Percentiles rank a stretch among this genome's conserved stretches.
These are phyloP conservation scores for Crepidotus variabilis DNA, from an alignment of 768 basidiomycete species.

Conservation along the genomic window DNA sequence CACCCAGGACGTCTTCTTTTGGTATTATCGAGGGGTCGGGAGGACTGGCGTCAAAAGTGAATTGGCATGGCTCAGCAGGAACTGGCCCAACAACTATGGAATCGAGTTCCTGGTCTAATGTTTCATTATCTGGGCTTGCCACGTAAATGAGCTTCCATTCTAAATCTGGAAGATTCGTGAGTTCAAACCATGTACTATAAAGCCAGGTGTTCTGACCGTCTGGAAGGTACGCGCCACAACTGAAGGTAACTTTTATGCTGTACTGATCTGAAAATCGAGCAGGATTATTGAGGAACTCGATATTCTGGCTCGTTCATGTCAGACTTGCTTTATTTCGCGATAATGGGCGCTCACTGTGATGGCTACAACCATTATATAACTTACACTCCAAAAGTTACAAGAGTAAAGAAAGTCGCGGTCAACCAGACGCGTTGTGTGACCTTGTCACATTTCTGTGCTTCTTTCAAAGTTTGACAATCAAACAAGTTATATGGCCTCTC, in stretches of 20 bases:
- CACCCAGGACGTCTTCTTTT: constrained; percentile 86
- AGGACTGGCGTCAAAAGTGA: constrained; percentile 89
- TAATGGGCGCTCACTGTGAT: neutral
- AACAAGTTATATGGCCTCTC: no score
- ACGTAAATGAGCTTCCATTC: constrained; percentile 99
- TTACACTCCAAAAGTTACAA: neutral
- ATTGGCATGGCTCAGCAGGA: constrained; percentile 94
- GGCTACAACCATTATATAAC: constrained; percentile 1
- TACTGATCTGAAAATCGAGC: constrained; percentile 90
- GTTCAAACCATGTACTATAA: neutral
- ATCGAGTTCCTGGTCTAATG: constrained; percentile 95
- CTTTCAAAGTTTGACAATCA: no score
- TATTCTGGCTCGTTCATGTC: constrained; percentile 47
- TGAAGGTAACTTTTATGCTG: constrained; percentile 93
- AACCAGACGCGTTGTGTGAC: constrained; percentile 4
- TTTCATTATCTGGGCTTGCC: constrained; percentile 86
- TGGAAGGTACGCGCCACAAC: constrained; percentile 87
- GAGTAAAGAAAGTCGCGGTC: neutral
- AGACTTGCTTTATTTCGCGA: neutral
- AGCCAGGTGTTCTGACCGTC: constrained; percentile 56
- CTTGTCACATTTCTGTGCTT: no score
- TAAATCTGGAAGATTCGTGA: constrained; percentile 55
- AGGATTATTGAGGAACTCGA: constrained; percentile 91
- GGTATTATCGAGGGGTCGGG: constrained; percentile 87
- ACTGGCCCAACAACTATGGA: constrained; percentile 97